Conservation (phyloP, 768 basidiomycete genomes). For the Lentinula sp. region DNA sequence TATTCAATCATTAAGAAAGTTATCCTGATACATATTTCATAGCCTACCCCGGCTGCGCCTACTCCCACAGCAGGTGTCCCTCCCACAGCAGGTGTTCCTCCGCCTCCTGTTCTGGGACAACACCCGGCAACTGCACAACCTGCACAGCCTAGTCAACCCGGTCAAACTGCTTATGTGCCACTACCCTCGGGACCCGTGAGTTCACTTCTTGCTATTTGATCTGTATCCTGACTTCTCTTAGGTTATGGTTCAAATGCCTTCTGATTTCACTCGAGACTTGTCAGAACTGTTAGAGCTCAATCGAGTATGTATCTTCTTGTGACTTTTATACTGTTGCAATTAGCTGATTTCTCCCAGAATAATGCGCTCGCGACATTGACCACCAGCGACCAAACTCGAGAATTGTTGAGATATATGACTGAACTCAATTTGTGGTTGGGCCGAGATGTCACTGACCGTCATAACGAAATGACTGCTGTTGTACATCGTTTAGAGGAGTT, state of each 20-base stretch:
- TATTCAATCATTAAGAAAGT: not conserved
- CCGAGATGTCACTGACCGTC: constrained; percentile 74
- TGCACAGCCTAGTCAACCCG: constrained; percentile 16
- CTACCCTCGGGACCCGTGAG: constrained; percentile 54
- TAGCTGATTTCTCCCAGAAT: constrained; percentile 39
- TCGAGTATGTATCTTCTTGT: constrained; percentile 35
- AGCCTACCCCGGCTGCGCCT: not conserved
- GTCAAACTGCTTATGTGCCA: constrained; percentile 27
- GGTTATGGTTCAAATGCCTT: constrained; percentile 58
- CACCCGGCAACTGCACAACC: constrained; percentile 13
- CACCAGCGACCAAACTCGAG: constrained; percentile 73
- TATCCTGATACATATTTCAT: not conserved
- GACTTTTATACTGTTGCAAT: constrained; percentile 1
- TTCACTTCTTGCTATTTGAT: constrained; percentile 6
- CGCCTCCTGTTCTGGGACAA: constrained; percentile 17
- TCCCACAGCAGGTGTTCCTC: constrained; percentile 18
- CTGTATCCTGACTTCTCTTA: constrained; percentile 17
- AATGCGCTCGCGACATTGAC: constrained; percentile 70
- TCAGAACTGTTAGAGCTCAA: constrained; percentile 59
- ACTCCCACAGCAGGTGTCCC: constrained; percentile 13
- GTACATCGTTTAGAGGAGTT: constrained; percentile 38
- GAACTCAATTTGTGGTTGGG: constrained; percentile 75
- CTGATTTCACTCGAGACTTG: constrained; percentile 40
- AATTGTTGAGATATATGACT: constrained; percentile 74
- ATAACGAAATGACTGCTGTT: constrained; percentile 63